phyloP scores from a whole-genome alignment of 192 early-diverging fungal species.

The Bifiguratus adelaidae region DNA sequence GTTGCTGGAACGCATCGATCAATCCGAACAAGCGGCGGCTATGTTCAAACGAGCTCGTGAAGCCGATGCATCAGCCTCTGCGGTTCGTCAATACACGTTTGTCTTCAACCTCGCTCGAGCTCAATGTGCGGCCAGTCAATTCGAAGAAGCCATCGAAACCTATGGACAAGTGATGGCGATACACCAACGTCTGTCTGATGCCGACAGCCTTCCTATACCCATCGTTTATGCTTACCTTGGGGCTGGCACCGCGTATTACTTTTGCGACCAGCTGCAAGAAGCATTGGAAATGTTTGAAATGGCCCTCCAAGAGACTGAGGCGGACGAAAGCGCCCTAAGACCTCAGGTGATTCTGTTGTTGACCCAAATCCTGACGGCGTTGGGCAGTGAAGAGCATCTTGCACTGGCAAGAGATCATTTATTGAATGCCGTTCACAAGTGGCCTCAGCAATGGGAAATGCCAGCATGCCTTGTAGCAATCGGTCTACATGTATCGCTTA shows the following conservation, averaged over 20 bases:
- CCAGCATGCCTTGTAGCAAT: too few species aligned
- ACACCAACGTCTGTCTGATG: slow-evolving; percentile 6
- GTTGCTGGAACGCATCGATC: slow-evolving; percentile 61
- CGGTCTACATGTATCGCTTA: too few species aligned
- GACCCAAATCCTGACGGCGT: slow-evolving; percentile 82
- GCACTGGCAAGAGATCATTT: slow-evolving; percentile 72
- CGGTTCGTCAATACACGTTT: slow-evolving; percentile 35
- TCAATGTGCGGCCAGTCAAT: slow-evolving; percentile 50
- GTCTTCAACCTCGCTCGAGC: slow-evolving; percentile 63
- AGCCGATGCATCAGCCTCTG: neutral
- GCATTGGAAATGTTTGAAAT: slow-evolving; percentile 65
- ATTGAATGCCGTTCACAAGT: too few species aligned
- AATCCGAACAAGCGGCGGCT: slow-evolving; percentile 51
- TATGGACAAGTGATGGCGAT: slow-evolving; percentile 32
- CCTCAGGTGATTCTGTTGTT: slow-evolving; percentile 64
- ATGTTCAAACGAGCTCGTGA: slow-evolving; percentile 6
- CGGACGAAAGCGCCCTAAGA: slow-evolving; percentile 26
- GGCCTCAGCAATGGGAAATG: too few species aligned
- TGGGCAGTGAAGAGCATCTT: slow-evolving; percentile 69
- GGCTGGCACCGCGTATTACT: slow-evolving; percentile 68
- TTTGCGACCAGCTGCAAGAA: slow-evolving; percentile 48
- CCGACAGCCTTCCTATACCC: slow-evolving; percentile 5
- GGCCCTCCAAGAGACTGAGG: slow-evolving; percentile 43
- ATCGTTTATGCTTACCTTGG: slow-evolving; percentile 40
- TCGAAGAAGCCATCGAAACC: slow-evolving; percentile 37